phyloP scores from a whole-genome alignment of 2,329 filamentous ascomycete species.

The Verticillium zaregamsianum region DNA sequence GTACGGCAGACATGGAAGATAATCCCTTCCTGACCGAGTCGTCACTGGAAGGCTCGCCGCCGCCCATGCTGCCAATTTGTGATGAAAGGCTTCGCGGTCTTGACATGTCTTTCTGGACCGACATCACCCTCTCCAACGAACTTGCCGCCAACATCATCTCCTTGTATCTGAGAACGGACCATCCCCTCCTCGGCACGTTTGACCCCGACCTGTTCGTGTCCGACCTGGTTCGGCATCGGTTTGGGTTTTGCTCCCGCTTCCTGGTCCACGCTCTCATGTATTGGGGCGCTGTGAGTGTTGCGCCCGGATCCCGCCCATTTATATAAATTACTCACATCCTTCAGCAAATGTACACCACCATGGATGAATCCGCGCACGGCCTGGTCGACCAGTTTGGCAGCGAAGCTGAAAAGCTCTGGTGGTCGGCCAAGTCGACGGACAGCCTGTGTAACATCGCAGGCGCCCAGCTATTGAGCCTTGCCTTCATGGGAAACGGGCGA shows the following conservation, averaged over 20 bases:
- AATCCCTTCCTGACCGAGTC: neutral
- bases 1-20: neutral
- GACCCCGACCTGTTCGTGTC: slow-evolving; percentile 26
- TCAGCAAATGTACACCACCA: slow-evolving; percentile 31
- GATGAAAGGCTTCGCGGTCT: slow-evolving; percentile 23
- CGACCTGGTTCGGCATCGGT: slow-evolving; percentile 20
- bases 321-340: neutral
- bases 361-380: slow-evolving; percentile 17
- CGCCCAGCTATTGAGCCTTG: slow-evolving; percentile 27
- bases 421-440: slow-evolving; percentile 11
- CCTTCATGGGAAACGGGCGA: slow-evolving; percentile 27
- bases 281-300: slow-evolving; percentile 26
- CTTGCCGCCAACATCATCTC: slow-evolving; percentile 28
- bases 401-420: slow-evolving; percentile 22
- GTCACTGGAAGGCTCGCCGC: neutral
- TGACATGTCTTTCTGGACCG: slow-evolving; percentile 28
- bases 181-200: slow-evolving; percentile 31
- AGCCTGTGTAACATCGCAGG: slow-evolving; percentile 22
- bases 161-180: slow-evolving; percentile 30
- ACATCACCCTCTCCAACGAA: slow-evolving; percentile 22
- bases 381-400: slow-evolving; percentile 17
- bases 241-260: slow-evolving; percentile 25
- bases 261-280: slow-evolving; percentile 30
- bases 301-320: neutral
- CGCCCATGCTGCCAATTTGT: slow-evolving; percentile 11